phyloP scores from a whole-genome alignment of 2,329 filamentous ascomycete genomes.

The Penicillium olsonii region DNA sequence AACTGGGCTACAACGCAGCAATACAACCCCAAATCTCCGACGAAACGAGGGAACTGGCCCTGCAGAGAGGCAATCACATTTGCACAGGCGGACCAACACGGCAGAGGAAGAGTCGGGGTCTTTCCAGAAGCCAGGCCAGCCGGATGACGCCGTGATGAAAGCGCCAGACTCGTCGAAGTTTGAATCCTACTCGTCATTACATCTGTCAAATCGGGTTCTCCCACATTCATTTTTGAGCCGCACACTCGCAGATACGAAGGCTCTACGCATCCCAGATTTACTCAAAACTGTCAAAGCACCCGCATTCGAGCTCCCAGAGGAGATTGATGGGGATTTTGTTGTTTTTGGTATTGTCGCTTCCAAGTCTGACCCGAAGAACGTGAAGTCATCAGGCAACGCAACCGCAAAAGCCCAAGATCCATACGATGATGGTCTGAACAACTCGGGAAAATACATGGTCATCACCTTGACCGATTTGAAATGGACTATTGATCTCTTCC shows the following conservation, averaged over 20 bases:
- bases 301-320: constrained; percentile 71
- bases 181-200: constrained; percentile 82
- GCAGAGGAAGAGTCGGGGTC: constrained; percentile 22
- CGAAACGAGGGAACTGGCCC: constrained; percentile 10
- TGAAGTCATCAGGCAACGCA: constrained; percentile 48
- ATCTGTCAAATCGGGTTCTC: constrained; percentile 79
- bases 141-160: constrained; percentile 21
- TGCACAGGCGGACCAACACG: constrained; percentile 25
- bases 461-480: constrained; percentile 83
- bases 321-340: constrained; percentile 86
- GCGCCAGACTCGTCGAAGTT: constrained; percentile 63
- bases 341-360: constrained; percentile 84
- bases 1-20: constrained; percentile 35
- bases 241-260: constrained; percentile 74
- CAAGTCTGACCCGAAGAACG: constrained; percentile 77
- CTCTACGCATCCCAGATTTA: constrained; percentile 77
- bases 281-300: constrained; percentile 80
- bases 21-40: constrained; percentile 35
- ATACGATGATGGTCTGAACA: constrained; percentile 57
- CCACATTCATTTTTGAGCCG: constrained; percentile 78
- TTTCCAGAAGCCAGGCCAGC: constrained; percentile 21
- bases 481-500: constrained; percentile 86
- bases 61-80: constrained; percentile 22
- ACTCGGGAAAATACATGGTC: constrained; percentile 84
- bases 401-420: constrained; percentile 47